Evolutionary conservation across 768 basidiomycete species (phyloP).

Genomic region (Russula abietina): DNA sequence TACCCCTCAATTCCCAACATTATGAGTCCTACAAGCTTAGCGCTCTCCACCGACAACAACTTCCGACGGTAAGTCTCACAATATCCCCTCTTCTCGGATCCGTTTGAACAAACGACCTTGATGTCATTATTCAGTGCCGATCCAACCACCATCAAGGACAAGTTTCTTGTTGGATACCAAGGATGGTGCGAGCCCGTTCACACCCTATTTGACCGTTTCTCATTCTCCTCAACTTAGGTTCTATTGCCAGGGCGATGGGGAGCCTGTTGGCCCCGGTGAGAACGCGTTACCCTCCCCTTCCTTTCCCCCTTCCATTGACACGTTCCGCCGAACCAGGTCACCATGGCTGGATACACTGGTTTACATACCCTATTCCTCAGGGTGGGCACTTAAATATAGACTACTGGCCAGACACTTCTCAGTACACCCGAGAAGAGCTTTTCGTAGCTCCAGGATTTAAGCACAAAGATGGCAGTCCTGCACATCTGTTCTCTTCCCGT

Average conservation of each 20-base stretch:
- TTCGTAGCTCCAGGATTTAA: slow-evolving; percentile 64
- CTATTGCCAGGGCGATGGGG: slow-evolving; percentile 62
- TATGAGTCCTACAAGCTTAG: slow-evolving; percentile 8
- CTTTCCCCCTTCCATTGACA: neutral
- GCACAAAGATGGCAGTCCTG: slow-evolving; percentile 49
- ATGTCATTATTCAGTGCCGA: slow-evolving; percentile 45
- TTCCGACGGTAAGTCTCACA: slow-evolving; percentile 11
- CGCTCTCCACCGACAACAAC: slow-evolving; percentile 20
- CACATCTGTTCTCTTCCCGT: slow-evolving; percentile 72
- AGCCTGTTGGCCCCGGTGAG: slow-evolving; percentile 56
- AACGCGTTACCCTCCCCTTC: neutral
- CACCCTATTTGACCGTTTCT: neutral
- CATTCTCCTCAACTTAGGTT: slow-evolving; percentile 44
- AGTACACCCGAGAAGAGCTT: slow-evolving; percentile 64
- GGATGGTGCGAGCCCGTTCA: slow-evolving; percentile 51
- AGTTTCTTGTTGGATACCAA: slow-evolving; percentile 81
- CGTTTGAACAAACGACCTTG: neutral
- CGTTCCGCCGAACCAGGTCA: slow-evolving; percentile 40
- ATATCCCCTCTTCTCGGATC: neutral
- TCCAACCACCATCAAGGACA: slow-evolving; percentile 74
- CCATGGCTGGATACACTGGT: slow-evolving; percentile 87
- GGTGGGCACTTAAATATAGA: slow-evolving; percentile 72
- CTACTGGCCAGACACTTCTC: slow-evolving; percentile 73
- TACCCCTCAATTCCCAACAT: neutral
- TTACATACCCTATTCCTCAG: slow-evolving; percentile 56